Evolutionary conservation across 78 protist species (phyloP).

Genomic region (Bodo saltans): DNA sequence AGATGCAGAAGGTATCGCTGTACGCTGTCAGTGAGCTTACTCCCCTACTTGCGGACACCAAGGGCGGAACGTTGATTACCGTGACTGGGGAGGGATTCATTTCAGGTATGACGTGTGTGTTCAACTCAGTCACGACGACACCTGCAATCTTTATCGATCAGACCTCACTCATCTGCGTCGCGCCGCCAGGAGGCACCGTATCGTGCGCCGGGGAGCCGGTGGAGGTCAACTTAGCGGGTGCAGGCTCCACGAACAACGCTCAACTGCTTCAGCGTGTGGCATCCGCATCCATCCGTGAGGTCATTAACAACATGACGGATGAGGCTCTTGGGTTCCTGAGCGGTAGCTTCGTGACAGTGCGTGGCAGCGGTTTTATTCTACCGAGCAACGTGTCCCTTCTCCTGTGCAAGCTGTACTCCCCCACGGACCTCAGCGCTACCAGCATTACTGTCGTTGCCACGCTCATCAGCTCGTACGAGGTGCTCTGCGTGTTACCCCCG

Average conservation of each 20-base stretch:
- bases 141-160: background rate
- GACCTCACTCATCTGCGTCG: constrained; percentile 5
- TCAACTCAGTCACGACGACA: background rate
- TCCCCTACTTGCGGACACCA: background rate
- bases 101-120: background rate
- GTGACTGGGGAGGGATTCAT: constrained; percentile 13
- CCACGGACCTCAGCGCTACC: background rate
- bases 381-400: too few species aligned
- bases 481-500: background rate
- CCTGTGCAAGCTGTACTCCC: too few species aligned
- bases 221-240: constrained; percentile 5
- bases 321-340: background rate
- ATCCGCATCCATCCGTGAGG: background rate
- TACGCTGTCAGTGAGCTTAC: background rate
- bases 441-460: background rate
- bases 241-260: background rate
- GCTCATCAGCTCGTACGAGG: background rate
- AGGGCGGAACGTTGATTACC: constrained; percentile 21
- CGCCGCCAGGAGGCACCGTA: background rate
- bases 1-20: too few species aligned
- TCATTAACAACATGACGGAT: background rate
- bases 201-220: background rate
- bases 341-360: background rate
- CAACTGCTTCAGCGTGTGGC: background rate
- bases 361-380: too few species aligned